Base-by-base conservation (phyloP, 1,284 basidiomycete species). In the Pulveroboletus sp. region DNA sequence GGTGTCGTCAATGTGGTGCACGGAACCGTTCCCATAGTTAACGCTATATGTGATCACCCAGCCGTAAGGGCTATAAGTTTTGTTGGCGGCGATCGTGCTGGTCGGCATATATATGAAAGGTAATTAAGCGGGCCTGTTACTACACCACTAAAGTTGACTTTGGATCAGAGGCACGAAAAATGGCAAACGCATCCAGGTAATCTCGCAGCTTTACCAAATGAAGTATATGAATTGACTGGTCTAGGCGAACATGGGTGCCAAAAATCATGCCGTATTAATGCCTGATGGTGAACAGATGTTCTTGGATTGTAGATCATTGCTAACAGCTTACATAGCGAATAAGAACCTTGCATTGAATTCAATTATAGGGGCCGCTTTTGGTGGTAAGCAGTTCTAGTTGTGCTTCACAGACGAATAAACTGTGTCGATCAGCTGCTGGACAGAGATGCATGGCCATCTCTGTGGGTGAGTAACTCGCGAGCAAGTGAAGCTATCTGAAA, bases 381-480 rank as follows among this genome's bases (percentile, higher is more conserved):
- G 96, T 58, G 88, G 89, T 90, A 67, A 57, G 59, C n/a, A 25
- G 35, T 36, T 54, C 44, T 44, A 5, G 38, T 31, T 35, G 15
- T 52, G 11, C 14, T 49, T 68, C 52, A 74, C 78, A 48, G 69
- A 74, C 72, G 69, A 73, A 77, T 72, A 65, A 77, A 52, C 75
- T 75, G 18, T 60, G 77, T 79, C 69, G 73, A 70, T 77, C 54
- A 83, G 96, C 96, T 62, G 96, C 96, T 38, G 96, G 96, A 24
- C 96, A 99, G 73, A 85, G 96, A 53, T 98, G 96, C 77, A 96
- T 96, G 94, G 94, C 94, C 10, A 78, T 95, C 43, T 96, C 94
- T 15, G 94, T 95, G 46, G 89, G 91, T 88, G 62, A 65, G 82
- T 75, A 20, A 35, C 59, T 56, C 49, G 72, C 67, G 65, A 6